These are phyloP conservation scores for Tolypocladium cylindrosporum DNA, from an alignment of 2,329 filamentous ascomycete species.

Conservation along the genomic window DNA sequence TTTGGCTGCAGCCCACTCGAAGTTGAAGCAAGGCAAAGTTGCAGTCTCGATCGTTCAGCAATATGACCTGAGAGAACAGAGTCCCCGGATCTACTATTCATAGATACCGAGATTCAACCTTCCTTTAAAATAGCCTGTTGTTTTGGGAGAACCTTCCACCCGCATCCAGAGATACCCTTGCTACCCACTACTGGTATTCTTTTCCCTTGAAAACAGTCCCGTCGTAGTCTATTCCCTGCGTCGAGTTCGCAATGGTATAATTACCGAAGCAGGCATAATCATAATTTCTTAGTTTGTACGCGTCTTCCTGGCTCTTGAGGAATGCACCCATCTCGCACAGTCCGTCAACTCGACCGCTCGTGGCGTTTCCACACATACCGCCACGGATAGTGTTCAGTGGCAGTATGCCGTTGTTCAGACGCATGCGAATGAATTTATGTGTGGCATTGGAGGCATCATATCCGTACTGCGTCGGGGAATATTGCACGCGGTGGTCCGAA, in stretches of 20 bases:
- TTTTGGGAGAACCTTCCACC: no score
- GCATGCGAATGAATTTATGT: constrained; percentile 38
- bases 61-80: no score
- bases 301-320: constrained; percentile 26
- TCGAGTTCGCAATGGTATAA: constrained; percentile 28
- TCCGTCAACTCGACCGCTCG: constrained; percentile 28
- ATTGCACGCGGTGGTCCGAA: constrained; percentile 26
- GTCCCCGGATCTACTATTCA: no score
- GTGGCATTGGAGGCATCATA: constrained; percentile 28
- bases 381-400: constrained; percentile 36
- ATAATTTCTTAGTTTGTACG: constrained; percentile 31
- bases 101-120: no score
- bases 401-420: constrained; percentile 37
- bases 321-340: constrained; percentile 32
- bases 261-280: constrained; percentile 37
- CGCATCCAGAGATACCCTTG: no score
- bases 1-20: no score
- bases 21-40: no score
- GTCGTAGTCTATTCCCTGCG: constrained; percentile 30
- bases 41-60: no score
- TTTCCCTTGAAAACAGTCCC: constrained; percentile 20
- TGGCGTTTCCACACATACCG: constrained; percentile 24
- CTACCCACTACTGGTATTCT: not conserved
- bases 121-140: no score
- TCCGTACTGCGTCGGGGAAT: constrained; percentile 32